Evolutionary conservation across 225 moss, liverwort and hornwort species (phyloP).

Genomic region (Bryum argenteum): DNA sequence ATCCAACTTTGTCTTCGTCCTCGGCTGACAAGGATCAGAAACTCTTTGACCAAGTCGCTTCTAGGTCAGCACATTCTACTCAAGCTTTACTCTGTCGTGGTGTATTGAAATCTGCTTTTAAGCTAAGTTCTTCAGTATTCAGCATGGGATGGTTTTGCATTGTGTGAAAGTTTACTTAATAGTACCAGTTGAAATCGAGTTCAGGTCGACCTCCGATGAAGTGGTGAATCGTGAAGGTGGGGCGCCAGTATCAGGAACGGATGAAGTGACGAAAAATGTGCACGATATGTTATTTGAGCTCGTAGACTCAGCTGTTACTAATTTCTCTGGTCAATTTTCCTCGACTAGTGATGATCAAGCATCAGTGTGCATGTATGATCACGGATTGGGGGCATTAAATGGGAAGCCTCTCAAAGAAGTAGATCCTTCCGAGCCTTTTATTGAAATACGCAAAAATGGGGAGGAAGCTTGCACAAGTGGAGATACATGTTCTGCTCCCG

Average conservation of each 20-base stretch:
- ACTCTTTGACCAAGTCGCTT: constrained; percentile 25
- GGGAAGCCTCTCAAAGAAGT: constrained; percentile 48
- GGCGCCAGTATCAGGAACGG: constrained; percentile 23
- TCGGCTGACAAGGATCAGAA: constrained; percentile 36
- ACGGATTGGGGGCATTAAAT: constrained; percentile 35
- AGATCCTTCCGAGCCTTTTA: constrained; percentile 47
- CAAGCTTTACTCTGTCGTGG: constrained; percentile 1
- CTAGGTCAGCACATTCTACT: constrained; percentile 36
- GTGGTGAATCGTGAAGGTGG: constrained; percentile 29
- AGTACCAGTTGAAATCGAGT: constrained; percentile 22
- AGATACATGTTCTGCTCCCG: constrained; percentile 45
- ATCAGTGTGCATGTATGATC: constrained; percentile 52
- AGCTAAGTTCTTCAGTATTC: too few relatives aligned
- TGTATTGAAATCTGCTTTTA: not conserved
- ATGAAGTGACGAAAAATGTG: constrained; percentile 43
- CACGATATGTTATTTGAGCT: constrained; percentile 52
- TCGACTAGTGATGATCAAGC: constrained; percentile 38
- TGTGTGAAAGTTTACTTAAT: constrained; percentile 8
- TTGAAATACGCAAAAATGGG: constrained; percentile 52
- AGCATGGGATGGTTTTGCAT: not conserved
- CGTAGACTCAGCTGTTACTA: constrained; percentile 45
- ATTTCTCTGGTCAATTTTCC: constrained; percentile 30
- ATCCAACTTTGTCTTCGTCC: constrained; percentile 21
- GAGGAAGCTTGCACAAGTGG: constrained; percentile 50
- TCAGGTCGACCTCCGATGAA: constrained; percentile 46